Evolutionary conservation across 2,329 filamentous ascomycete genomes (phyloP), one percentile per base, ranked within the genome.

Genomic region (Monascus ruber): DNA sequence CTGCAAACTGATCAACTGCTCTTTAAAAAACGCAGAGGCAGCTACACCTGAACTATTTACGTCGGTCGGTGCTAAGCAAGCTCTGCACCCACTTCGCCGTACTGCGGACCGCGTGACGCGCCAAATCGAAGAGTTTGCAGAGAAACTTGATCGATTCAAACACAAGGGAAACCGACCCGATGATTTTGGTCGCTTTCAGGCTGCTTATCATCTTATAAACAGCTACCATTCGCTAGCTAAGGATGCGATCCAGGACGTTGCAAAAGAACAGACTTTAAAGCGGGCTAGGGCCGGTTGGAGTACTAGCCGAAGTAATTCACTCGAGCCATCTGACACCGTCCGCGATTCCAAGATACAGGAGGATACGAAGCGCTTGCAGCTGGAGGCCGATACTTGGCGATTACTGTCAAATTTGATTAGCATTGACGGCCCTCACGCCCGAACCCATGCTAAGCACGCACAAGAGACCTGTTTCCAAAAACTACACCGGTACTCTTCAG

Each of bases 321-420:
- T 38, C 11, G 29, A 41, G 27, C 40, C 44, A 7, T 39, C 47
- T n/a, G 49, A 39, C 24, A 39, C 34, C 31, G n/a, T 6, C 27
- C 10, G 24, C 24, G 34, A 56, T 36, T 31, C 48, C 7, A 57
- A 58, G 38, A 44, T 43, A 4, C 48, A 56, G 10, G 55, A 60
- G 38, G 59, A 64, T 24, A 40, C 59, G 33, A 70, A 73, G 53
- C 74, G 77, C 40, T 82, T 86, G 72, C 79, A 93, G 60, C 74
- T 83, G 47, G 91, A 98, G 62, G 77, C 80, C 32, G 85, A 93
- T 52, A 91, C 87, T 0, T 98, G 91, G 91, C 81, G 93, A 54
- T 70, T 96, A 26, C 67, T 96, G 42, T 74, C 79, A 36, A 75
- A 84, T 31, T 70, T 94, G 44, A 72, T 94, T 37, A 78, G 81